Evolutionary conservation across 2,329 filamentous ascomycete species (phyloP).

Genomic region (Calonectria crousiana): DNA sequence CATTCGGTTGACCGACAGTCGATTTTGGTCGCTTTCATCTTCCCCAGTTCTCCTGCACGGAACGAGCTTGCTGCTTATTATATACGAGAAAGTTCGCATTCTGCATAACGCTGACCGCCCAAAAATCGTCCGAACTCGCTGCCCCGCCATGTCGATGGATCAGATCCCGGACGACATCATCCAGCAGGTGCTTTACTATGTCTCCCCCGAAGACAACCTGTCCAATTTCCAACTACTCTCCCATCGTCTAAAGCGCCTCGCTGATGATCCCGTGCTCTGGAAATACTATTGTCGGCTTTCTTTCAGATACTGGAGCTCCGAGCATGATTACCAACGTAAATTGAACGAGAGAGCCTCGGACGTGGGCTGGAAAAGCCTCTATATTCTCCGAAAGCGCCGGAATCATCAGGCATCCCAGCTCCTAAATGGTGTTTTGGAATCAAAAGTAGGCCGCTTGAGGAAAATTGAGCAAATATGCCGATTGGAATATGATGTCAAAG

Average conservation of each 20-base stretch:
- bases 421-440: constrained; percentile 77
- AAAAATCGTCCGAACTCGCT: constrained; percentile 21
- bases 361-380: constrained; percentile 82
- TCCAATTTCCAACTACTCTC: constrained; percentile 65
- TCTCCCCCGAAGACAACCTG: constrained; percentile 68
- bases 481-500: constrained; percentile 89
- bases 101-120: constrained; percentile 23
- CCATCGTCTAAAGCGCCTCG: constrained; percentile 73
- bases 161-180: constrained; percentile 86
- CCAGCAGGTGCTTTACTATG: constrained; percentile 78
- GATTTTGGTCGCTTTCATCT: not conserved
- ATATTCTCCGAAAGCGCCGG: constrained; percentile 64
- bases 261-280: constrained; percentile 84
- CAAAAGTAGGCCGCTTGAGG: constrained; percentile 76
- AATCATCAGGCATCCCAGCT: constrained; percentile 65
- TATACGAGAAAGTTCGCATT: constrained; percentile 12
- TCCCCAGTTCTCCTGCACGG: not conserved
- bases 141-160: constrained; percentile 53
- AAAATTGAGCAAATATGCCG: constrained; percentile 78
- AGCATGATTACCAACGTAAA: constrained; percentile 71
- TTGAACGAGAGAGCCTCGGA: constrained; percentile 63
- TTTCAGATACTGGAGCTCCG: constrained; percentile 81
- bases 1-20: constrained; percentile 4
- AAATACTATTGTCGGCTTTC: constrained; percentile 75
- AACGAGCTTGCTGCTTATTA: not conserved